A percentile compares a stretch with the other conserved stretches of the same genome.
These are phyloP conservation scores for Tolypocladium ophioglossoides DNA, from an alignment of 2,329 filamentous ascomycete genomes.

Conservation along the genomic window DNA sequence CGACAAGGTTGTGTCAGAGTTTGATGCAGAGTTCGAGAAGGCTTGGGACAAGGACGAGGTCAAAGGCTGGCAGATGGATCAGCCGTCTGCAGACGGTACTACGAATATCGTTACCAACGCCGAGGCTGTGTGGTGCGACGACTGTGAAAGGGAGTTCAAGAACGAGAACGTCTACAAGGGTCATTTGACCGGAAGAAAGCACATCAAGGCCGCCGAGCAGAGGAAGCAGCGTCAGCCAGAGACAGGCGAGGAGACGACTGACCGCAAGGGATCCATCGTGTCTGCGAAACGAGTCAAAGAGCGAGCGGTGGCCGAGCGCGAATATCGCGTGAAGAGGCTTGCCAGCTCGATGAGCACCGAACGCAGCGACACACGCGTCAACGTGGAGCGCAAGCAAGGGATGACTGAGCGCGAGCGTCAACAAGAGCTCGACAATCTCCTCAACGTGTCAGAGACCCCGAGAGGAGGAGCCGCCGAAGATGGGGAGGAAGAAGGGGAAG, in stretches of 20 bases:
- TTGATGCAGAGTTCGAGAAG: conserved; percentile 75
- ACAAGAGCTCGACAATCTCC: conserved; percentile 83
- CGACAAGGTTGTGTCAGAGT: conserved; percentile 62
- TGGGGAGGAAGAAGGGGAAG: conserved; percentile 59
- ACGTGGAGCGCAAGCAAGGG: conserved; percentile 91
- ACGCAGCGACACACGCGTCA: conserved; percentile 79
- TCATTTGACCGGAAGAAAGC: conserved; percentile 85
- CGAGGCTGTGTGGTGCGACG: conserved; percentile 77
- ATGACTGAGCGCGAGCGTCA: conserved; percentile 96
- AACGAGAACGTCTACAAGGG: conserved; percentile 91
- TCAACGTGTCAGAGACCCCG: conserved; percentile 31
- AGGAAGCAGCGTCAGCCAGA: conserved; percentile 39
- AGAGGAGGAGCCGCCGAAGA: conserved; percentile 32
- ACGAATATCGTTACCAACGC: conserved; percentile 22
- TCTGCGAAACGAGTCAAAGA: conserved; percentile 63
- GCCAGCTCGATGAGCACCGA: conserved; percentile 76
- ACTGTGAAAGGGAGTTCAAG: conserved; percentile 90
- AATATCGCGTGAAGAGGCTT: conserved; percentile 72
- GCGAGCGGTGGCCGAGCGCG: conserved; percentile 78
- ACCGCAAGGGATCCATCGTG: conserved; percentile 12
- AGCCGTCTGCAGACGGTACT: conserved; percentile 19
- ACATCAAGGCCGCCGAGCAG: conserved; percentile 70
- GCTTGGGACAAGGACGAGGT: conserved; percentile 74
- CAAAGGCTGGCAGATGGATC: conserved; percentile 63
- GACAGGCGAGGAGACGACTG: conserved; percentile 16